Conservation (phyloP, 306 rosid species). For the Arachis stenosperma region DNA sequence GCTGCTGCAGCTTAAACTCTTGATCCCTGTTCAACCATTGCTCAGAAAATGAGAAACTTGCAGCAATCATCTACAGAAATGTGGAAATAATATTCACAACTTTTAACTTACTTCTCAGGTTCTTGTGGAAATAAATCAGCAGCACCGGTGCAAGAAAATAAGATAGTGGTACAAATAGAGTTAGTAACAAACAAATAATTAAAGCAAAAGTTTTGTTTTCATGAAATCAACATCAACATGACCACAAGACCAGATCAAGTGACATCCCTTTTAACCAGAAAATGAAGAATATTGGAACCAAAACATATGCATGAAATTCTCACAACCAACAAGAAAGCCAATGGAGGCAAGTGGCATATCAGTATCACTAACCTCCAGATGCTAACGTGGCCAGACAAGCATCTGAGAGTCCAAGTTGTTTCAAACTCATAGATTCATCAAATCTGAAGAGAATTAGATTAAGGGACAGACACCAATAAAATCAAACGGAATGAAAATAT, state of each 20-base stretch:
- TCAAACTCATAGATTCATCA: slow-evolving; percentile 76
- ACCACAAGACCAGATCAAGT: not conserved
- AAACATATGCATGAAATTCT: slow-evolving; percentile 23
- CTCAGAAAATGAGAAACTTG: slow-evolving; percentile 34
- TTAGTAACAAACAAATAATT: slow-evolving; percentile 25
- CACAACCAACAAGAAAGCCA: slow-evolving; percentile 24
- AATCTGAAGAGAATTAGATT: slow-evolving; percentile 52
- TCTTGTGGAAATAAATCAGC: slow-evolving; percentile 44
- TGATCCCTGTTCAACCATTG: slow-evolving; percentile 41
- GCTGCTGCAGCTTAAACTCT: slow-evolving; percentile 36
- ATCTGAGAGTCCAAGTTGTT: slow-evolving; percentile 78
- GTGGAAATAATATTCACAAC: slow-evolving; percentile 30
- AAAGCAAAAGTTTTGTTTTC: slow-evolving; percentile 32
- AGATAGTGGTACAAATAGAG: slow-evolving; percentile 23
- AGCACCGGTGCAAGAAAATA: slow-evolving; percentile 34
- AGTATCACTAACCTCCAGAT: slow-evolving; percentile 65
- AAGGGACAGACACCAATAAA: slow-evolving; percentile 32
- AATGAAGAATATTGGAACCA: slow-evolving; percentile 10
- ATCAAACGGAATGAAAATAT: not conserved
- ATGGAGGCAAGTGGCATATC: slow-evolving; percentile 25
- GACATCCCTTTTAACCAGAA: not conserved
- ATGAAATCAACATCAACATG: not conserved
- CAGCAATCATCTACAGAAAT: slow-evolving; percentile 31
- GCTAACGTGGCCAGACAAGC: slow-evolving; percentile 82
- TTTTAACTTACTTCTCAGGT: slow-evolving; percentile 54